Evolutionary conservation across 1,139 yeast species (phyloP), one percentile per base, ranked within the genome.

Genomic region (Blastobotrys persicus): DNA sequence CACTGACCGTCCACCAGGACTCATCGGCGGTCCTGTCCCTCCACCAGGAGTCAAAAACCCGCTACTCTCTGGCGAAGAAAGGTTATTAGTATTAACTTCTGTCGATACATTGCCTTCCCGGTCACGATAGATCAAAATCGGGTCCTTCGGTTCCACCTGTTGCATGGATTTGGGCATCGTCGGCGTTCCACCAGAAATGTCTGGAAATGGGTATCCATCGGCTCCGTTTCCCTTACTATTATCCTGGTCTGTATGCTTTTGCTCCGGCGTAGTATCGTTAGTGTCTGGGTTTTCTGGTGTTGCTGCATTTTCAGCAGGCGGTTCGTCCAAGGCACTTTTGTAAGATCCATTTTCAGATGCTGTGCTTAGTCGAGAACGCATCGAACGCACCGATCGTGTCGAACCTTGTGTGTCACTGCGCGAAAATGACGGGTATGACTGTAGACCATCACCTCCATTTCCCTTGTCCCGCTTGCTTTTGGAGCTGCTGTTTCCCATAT

Each of bases 361-460:
- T 61, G 44, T 52, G 46, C 62, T 60, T 49, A 54, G 53, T 52
- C 54, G 45, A 48, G 56, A 47, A 31, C 42, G 54, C 38, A 63
- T 55, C 16, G 72, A 66, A 28, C 70, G 59, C 42, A 64, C 58
- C 16, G 72, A 67, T 48, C 66, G 59, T 11, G 72, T 59, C 28
- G 74, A 69, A 31, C 70, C 70, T 52, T 69, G 73, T 5, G 76
- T 72, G 53, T 72, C 76, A 16, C 69, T 58, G 41, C 76, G 64
- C 20, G 69, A 59, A 57, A 72, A 71, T 34, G 72, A 65, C 23
- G 75, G 73, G 51, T 63, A 65, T 38, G 65, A 60, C 48, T 64
- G 66, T 41, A 62, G 49, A n/a, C 56, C 61, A 41, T 62, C 67
- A 33, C 60, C 60, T 12, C 19, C 19, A 37, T 37, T 7, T 41